Percentiles rank a stretch among this genome's conserved stretches.
phyloP scores from a whole-genome alignment of 1,284 basidiomycete species.

The Cutaneotrichosporon mucoides region DNA sequence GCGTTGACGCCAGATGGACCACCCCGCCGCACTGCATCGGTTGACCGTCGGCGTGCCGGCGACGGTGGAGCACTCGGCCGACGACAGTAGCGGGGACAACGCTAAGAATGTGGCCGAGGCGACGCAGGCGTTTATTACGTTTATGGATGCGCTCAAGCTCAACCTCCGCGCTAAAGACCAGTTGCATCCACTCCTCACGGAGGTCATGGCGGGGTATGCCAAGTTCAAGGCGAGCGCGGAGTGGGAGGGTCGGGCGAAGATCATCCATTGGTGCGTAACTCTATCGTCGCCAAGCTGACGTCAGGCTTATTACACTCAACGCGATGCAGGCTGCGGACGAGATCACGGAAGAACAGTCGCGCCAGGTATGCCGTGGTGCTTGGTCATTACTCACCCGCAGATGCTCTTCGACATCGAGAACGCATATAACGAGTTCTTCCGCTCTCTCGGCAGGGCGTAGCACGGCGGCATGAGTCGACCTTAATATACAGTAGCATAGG shows the following conservation, averaged over 20 bases:
- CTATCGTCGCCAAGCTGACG: background rate
- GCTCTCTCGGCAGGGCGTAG: slow-evolving; percentile 56
- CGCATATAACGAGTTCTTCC: slow-evolving; percentile 94
- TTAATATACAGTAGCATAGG: slow-evolving; percentile 3
- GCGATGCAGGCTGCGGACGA: slow-evolving; percentile 97
- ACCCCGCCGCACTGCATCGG: slow-evolving; percentile 85
- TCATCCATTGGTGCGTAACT: slow-evolving; percentile 76
- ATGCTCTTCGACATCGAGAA: slow-evolving; percentile 95
- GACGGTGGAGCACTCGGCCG: slow-evolving; percentile 80
- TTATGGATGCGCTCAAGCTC: slow-evolving; percentile 95
- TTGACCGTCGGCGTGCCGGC: slow-evolving; percentile 91
- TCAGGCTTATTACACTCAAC: slow-evolving; percentile 91
- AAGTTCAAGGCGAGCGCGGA: slow-evolving; percentile 88
- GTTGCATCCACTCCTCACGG: slow-evolving; percentile 88
- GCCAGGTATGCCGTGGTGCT: slow-evolving; percentile 61
- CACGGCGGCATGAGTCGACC: too few relatives aligned
- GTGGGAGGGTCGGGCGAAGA: slow-evolving; percentile 88
- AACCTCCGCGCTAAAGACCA: slow-evolving; percentile 93
- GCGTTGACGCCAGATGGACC: slow-evolving; percentile 68
- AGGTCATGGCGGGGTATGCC: slow-evolving; percentile 87
- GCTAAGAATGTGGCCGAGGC: slow-evolving; percentile 99
- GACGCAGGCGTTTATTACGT: slow-evolving; percentile 97
- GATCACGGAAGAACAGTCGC: slow-evolving; percentile 88
- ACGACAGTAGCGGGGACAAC: slow-evolving; percentile 73
- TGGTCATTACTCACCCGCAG: slow-evolving; percentile 49